Base-by-base conservation (phyloP, 495 filamentous ascomycete genomes). In the Penicillium simplicissimum region DNA sequence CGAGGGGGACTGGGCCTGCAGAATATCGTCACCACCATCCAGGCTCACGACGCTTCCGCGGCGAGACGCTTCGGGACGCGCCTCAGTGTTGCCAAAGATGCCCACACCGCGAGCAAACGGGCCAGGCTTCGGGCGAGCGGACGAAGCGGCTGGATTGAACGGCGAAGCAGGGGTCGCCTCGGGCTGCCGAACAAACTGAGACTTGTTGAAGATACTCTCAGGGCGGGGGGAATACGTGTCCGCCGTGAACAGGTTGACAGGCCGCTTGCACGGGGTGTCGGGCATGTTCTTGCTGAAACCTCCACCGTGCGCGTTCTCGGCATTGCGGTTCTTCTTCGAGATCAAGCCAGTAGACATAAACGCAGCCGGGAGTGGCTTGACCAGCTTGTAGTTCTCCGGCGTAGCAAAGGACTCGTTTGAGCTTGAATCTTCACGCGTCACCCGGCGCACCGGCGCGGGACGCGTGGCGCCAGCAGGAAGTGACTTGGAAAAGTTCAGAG, bases 271-370 rank as follows among this genome's bases (percentile, higher is more conserved):
- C 8, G 95, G 95, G 15, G 95, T 98, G 70, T 98, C 95, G 0
- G 96, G 95, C 83, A 95, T 91, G 35, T 67, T 75, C 52, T 72
- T 72, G 57, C 57, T 68, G 52, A 72, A 72, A 1, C 60, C 43
- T 19, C 43, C 13, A 8, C 52, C 60, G 35, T 79, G 78, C 34
- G 79, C 76, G 13, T 84, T 78, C 45, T 88, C 85, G 3, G 79
- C 80, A 76, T 72, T 84, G 76, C 75, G 88, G 70, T 79, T 91
- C 81, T 67, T 86, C 78, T 98, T 98, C 6, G 95, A 96, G 36
- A 98, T 89, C 47, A 98, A 77, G 33, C 95, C 95, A 6, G 95
- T 97, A 0, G 95, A 97, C 82, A 90, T 90, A 74, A 97, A 97
- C 11, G 92, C 94, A 19, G 88, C 88, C 35, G 91, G 90, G 9